These are phyloP conservation scores for Dendrocalamus sinicus DNA, from an alignment of 176 grass and related monocot genomes.

Conservation along the genomic window DNA sequence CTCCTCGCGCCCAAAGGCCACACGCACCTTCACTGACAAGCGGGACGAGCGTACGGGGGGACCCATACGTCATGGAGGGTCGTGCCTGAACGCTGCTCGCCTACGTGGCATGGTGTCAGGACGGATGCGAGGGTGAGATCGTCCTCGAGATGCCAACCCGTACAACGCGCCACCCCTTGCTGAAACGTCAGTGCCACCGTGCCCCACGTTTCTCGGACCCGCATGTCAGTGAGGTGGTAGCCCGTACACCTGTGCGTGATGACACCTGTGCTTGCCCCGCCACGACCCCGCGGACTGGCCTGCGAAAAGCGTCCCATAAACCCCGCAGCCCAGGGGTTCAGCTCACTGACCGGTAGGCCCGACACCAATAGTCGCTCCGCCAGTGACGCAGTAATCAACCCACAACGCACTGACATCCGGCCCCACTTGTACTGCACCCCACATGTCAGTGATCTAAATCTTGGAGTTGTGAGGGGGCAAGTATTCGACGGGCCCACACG, in stretches of 20 bases:
- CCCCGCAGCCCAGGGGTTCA: too few relatives aligned
- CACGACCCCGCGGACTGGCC: too few relatives aligned
- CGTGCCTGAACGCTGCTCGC: not conserved
- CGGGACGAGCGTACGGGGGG: not conserved
- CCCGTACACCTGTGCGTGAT: not conserved
- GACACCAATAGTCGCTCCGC: too few relatives aligned
- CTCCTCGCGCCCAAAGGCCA: not conserved
- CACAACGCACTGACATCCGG: not conserved
- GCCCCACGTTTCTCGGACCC: not conserved
- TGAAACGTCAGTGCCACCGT: not conserved
- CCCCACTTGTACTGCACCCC: not conserved
- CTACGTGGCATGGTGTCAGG: not conserved
- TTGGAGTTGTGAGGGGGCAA: not conserved
- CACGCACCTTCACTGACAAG: not conserved
- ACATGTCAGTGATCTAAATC: not conserved
- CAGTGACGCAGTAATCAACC: too few relatives aligned
- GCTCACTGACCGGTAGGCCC: not conserved
- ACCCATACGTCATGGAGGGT: not conserved
- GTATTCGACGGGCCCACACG: too few relatives aligned
- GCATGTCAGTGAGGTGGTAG: not conserved
- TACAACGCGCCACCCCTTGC: not conserved
- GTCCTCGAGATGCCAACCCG: too few relatives aligned
- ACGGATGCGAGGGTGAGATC: too few relatives aligned
- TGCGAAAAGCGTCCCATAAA: too few relatives aligned
- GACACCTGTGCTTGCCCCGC: too few relatives aligned